Conservation (phyloP, 2,329 filamentous ascomycete species). For the Colletotrichum destructivum region DNA sequence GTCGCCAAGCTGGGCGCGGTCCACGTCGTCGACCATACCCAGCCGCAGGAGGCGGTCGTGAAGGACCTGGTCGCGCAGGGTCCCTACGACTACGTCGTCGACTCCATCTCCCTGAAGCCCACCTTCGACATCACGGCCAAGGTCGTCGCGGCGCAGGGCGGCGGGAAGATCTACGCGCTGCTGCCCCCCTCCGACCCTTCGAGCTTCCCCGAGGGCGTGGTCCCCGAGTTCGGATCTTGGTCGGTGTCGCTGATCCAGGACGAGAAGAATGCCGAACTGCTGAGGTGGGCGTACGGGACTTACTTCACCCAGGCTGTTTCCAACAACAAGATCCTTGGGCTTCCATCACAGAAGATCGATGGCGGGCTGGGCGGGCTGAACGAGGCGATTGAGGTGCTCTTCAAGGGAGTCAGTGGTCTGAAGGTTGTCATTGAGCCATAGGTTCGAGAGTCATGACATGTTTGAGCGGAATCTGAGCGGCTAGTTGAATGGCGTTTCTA, state of each 20-base stretch:
- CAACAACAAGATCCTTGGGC: background rate
- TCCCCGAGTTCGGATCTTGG: slow-evolving; percentile 9
- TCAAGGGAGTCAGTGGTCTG: slow-evolving; percentile 24
- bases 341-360: slow-evolving; percentile 13
- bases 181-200: slow-evolving; percentile 10
- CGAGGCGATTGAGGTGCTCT: slow-evolving; percentile 22
- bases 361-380: slow-evolving; percentile 23
- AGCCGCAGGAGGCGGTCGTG: slow-evolving; percentile 42
- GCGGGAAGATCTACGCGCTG: slow-evolving; percentile 22
- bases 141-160: slow-evolving; percentile 34
- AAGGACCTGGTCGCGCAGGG: slow-evolving; percentile 46
- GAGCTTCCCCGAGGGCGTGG: slow-evolving; percentile 18
- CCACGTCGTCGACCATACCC: slow-evolving; percentile 61
- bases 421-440: slow-evolving; percentile 29
- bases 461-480: too few species aligned
- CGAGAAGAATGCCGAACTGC: slow-evolving; percentile 19
- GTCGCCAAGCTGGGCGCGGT: slow-evolving; percentile 61
- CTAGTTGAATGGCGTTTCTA: too few species aligned
- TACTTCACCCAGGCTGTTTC: slow-evolving; percentile 24
- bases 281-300: slow-evolving; percentile 22
- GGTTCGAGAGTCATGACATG: background rate
- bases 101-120: slow-evolving; percentile 48
- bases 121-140: slow-evolving; percentile 44
- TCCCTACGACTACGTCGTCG: slow-evolving; percentile 48
- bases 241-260: background rate